Evolutionary conservation across 2,329 filamentous ascomycete species (phyloP), one percentile per base, ranked within the genome.

Genomic region (Trichoderma sp.): DNA sequence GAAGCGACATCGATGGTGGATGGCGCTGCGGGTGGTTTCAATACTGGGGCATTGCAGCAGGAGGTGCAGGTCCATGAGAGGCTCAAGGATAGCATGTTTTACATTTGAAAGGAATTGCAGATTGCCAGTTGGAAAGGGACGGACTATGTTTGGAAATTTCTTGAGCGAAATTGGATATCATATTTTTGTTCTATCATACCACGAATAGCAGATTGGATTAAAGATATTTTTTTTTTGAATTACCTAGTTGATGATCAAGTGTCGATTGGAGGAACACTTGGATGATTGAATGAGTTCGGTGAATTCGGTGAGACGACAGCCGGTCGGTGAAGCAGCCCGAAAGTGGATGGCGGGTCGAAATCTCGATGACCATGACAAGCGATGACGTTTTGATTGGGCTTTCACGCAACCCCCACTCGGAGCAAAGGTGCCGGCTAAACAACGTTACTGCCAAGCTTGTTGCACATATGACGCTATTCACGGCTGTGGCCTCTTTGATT

Each of bases 31-130:
- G 70, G 65, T 11, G 57, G 17, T 8, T 17, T 3, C 32, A 55
- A 6, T n/a, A 30, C 9, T 36, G 58, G 28, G 8, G 30, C 68
- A 15, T 28, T 23, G 53, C n/a, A 30, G 8, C 43, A 69, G 39
- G 66, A 66, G 3, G 36, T 80, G 15, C 73, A 70, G 26, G 71
- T 82, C 6, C 79, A 84, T 53, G 13, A 28, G 3, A 80, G 71
- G 6, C 30, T 86, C 62, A 77, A 71, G 70, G 75, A 84, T 28
- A 80, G 73, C 1, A 85, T 85, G 81, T 85, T 85, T 73, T 86
- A 85, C 72, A 79, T 85, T 30, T 85, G 32, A 71, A 4, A 13
- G 23, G 13, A 2, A 66, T 9, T n/a, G 43, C 32, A 23, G 39
- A 23, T 47, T 43, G 39, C 39, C 2, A 43, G 39, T 39, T 39